These are phyloP conservation scores for Phytophthora cactorum DNA, from an alignment of 352 stramenopile species.

Conservation along the genomic window DNA sequence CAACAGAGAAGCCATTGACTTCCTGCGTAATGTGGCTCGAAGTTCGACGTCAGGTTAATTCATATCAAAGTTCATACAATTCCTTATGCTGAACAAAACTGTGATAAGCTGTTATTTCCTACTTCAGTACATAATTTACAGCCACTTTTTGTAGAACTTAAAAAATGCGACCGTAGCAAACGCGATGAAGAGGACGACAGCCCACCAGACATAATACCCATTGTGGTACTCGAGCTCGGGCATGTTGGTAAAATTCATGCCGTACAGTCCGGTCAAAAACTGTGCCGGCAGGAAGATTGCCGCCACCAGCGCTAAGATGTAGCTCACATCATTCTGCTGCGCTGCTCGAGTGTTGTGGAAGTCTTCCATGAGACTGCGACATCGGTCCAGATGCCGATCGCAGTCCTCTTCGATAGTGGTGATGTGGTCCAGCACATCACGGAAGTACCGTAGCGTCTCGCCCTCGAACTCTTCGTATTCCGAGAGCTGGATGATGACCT, in stretches of 20 bases:
- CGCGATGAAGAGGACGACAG: slow-evolving; percentile 58
- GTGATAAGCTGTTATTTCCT: neutral
- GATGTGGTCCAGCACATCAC: slow-evolving; percentile 86
- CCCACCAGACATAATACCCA: slow-evolving; percentile 87
- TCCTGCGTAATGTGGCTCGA: neutral
- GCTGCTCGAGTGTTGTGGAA: slow-evolving; percentile 68
- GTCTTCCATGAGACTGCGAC: slow-evolving; percentile 69
- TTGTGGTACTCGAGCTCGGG: slow-evolving; percentile 77
- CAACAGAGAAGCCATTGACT: neutral
- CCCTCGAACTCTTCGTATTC: slow-evolving; percentile 74
- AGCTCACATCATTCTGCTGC: slow-evolving; percentile 81
- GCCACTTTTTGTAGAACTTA: slow-evolving; percentile 80
- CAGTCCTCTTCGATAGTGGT: slow-evolving; percentile 83
- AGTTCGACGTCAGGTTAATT: neutral
- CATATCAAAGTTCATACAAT: neutral
- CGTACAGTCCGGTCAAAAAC: slow-evolving; percentile 87
- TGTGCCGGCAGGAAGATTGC: slow-evolving; percentile 84
- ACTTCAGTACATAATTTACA: slow-evolving; percentile 35
- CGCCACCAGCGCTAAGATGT: slow-evolving; percentile 78
- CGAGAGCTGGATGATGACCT: slow-evolving; percentile 71
- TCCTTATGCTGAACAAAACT: slow-evolving; percentile 8
- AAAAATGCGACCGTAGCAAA: slow-evolving; percentile 57
- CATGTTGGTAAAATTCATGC: slow-evolving; percentile 92
- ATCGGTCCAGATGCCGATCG: slow-evolving; percentile 77
- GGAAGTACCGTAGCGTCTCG: slow-evolving; percentile 80